phyloP scores from a whole-genome alignment of 768 basidiomycete species.

The Fomitopsis pulvina region DNA sequence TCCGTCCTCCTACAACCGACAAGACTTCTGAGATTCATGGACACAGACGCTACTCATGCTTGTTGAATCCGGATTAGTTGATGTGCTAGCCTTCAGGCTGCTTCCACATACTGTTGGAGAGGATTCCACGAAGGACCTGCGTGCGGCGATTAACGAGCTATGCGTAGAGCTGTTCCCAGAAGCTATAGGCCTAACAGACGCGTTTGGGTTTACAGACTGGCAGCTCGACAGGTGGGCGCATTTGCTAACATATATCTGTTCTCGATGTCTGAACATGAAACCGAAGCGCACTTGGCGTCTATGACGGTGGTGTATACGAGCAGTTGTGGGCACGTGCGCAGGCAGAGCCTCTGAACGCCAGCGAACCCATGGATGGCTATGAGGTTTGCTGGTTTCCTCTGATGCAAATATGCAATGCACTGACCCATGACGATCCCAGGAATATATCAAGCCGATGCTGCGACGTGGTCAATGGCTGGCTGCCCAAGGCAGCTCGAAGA shows the following conservation, averaged over 20 bases:
- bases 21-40: constrained; percentile 1
- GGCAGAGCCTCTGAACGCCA: constrained; percentile 51
- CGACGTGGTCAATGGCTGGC: too few relatives aligned
- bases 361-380: constrained; percentile 48
- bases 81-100: constrained; percentile 53
- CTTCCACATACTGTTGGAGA: constrained; percentile 17
- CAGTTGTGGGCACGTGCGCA: constrained; percentile 55
- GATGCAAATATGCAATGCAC: too few relatives aligned
- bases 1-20: not conserved
- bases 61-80: constrained; percentile 47
- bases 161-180: constrained; percentile 55
- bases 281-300: constrained; percentile 52
- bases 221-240: constrained; percentile 53
- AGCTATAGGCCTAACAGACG: constrained; percentile 61
- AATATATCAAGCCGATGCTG: too few relatives aligned
- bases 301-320: constrained; percentile 62
- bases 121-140: constrained; percentile 43
- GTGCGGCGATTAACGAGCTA: constrained; percentile 40
- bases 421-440: too few relatives aligned
- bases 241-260: not conserved
- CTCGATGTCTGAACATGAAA: not conserved
- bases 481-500: too few relatives aligned
- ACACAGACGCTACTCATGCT: constrained; percentile 36
- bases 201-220: constrained; percentile 73
- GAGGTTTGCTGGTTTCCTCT: constrained; percentile 29